phyloP scores from a whole-genome alignment of 1,284 basidiomycete genomes.

The Phlebopus sp. region DNA sequence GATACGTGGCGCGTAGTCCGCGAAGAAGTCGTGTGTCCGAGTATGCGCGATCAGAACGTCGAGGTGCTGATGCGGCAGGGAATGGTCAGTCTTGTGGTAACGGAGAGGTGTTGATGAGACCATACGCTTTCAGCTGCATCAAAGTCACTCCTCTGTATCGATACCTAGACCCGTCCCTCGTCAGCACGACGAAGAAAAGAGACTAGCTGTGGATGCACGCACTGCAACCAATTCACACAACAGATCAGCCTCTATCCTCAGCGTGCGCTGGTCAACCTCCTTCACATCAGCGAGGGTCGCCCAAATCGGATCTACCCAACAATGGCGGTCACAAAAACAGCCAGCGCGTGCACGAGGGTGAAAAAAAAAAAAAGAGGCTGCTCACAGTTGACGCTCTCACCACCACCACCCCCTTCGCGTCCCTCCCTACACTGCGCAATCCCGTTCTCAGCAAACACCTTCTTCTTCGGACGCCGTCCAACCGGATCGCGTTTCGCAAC shows the following conservation, averaged over 20 bases:
- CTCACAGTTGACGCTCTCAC: conserved; percentile 13
- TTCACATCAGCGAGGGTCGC: conserved; percentile 49
- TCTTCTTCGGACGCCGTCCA: conserved; percentile 68
- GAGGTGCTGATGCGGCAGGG: conserved; percentile 43
- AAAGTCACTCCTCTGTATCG: conserved; percentile 65
- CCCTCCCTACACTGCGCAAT: conserved; percentile 36
- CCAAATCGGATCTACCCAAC: conserved; percentile 39
- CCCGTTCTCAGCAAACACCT: conserved; percentile 64
- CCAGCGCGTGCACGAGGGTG: no score
- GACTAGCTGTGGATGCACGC: conserved; percentile 15
- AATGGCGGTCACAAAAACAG: no score
- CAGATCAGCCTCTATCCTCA: conserved; percentile 67
- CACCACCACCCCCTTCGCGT: no score
- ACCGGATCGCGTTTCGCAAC: conserved; percentile 67
- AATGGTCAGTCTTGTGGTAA: neutral
- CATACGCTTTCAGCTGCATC: conserved; percentile 50
- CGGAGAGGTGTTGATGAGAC: neutral
- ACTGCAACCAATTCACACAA: conserved; percentile 65
- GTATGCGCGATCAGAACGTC: conserved; percentile 57
- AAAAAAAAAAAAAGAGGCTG: no score
- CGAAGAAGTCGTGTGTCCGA: conserved; percentile 54
- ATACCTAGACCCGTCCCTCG: conserved; percentile 40
- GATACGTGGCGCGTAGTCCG: conserved; percentile 56
- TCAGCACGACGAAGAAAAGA: neutral
- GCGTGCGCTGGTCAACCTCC: conserved; percentile 47